Conservation (phyloP, 106 monocot genomes). For the Alisma plantagoaquatica region DNA sequence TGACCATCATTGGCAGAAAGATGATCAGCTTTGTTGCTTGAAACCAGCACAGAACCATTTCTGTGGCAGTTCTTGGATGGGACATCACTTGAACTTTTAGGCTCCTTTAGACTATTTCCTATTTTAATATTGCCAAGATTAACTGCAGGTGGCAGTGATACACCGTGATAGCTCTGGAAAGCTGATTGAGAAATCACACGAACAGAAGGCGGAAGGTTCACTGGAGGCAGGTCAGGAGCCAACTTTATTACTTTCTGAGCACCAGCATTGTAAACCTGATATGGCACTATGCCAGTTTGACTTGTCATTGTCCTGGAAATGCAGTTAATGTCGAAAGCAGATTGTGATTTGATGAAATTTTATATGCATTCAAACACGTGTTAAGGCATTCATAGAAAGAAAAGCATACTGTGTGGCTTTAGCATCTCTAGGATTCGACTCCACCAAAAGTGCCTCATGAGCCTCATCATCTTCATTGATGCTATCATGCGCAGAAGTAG, state of each 20-base stretch:
- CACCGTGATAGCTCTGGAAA: slow-evolving; percentile 28
- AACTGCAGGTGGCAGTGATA: too few relatives aligned
- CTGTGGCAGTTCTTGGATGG: slow-evolving; percentile 11
- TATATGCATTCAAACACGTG: too few relatives aligned
- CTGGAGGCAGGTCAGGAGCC: slow-evolving; percentile 89
- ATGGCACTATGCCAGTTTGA: slow-evolving; percentile 10
- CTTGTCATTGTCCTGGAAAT: slow-evolving; percentile 16
- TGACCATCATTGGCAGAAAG: slow-evolving; percentile 29
- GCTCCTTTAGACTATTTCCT: slow-evolving; percentile 7
- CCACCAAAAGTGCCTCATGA: too few relatives aligned
- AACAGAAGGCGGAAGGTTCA: slow-evolving; percentile 84
- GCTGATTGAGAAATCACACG: slow-evolving; percentile 75
- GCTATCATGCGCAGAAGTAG: too few relatives aligned
- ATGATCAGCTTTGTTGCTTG: slow-evolving; percentile 4
- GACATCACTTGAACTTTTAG: slow-evolving; percentile 9
- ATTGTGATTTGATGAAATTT: too few relatives aligned
- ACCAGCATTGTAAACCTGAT: slow-evolving; percentile 23
- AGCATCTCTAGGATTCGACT: too few relatives aligned
- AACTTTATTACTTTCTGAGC: slow-evolving; percentile 74
- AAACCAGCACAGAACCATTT: slow-evolving; percentile 11
- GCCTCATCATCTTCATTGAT: too few relatives aligned
- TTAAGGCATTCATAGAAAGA: too few relatives aligned
- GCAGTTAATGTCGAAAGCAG: too few relatives aligned
- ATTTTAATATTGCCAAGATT: slow-evolving; percentile 10
- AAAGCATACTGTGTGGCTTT: too few relatives aligned